These are phyloP conservation scores for Dionaea muscipula DNA, from an alignment of 179 eudicot genomes.

Conservation along the genomic window DNA sequence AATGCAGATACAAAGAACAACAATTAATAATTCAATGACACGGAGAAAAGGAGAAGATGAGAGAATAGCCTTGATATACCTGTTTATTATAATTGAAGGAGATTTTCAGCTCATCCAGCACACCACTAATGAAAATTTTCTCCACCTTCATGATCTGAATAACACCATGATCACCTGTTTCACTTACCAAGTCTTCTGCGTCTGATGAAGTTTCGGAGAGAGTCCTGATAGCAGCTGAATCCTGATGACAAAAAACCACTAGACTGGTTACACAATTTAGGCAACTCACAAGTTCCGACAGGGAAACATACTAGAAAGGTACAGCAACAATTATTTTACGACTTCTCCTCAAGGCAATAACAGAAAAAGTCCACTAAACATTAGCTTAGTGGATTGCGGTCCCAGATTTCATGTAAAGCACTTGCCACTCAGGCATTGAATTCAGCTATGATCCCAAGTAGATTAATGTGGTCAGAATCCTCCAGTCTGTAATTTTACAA, in stretches of 20 bases:
- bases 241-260: conserved; percentile 27
- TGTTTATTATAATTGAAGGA: conserved; percentile 52
- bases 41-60: not conserved
- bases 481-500: no score
- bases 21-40: not conserved
- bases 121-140: conserved; percentile 69
- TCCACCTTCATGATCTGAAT: conserved; percentile 37
- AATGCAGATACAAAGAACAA: conserved; percentile 2
- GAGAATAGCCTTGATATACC: conserved; percentile 22
- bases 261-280: not conserved
- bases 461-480: no score
- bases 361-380: no score
- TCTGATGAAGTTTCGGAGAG: conserved; percentile 77
- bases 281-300: not conserved
- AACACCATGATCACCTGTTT: conserved; percentile 23
- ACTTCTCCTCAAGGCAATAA: no score
- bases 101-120: conserved; percentile 77
- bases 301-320: no score
- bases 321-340: no score
- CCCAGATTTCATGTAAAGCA: no score
- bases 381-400: no score
- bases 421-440: no score
- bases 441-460: no score
- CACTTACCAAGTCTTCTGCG: conserved; percentile 50
- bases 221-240: conserved; percentile 61